Percentiles rank a stretch among this genome's conserved stretches.
phyloP scores from a whole-genome alignment of 257 asterid genomes.

The Fraxinus americana region DNA sequence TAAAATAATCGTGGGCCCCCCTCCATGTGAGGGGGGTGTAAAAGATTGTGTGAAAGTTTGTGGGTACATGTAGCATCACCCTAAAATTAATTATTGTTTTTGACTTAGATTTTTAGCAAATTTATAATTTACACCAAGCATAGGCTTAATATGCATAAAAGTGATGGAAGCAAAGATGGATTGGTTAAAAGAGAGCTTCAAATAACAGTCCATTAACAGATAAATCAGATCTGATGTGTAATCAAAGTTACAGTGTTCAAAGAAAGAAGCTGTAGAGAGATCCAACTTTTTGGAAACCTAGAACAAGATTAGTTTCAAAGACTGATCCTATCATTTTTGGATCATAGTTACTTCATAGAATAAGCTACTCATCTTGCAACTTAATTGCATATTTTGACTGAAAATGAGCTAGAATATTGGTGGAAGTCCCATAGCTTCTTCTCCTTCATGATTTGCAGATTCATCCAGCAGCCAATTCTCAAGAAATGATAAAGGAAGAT shows the following conservation, averaged over 20 bases:
- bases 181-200: not conserved
- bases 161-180: not conserved
- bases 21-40: no score
- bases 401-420: slow-evolving; percentile 49
- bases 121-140: no score
- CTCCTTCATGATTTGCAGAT: slow-evolving; percentile 51
- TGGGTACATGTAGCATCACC: no score
- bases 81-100: no score
- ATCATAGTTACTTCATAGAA: not conserved
- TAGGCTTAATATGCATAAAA: not conserved
- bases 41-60: no score
- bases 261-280: slow-evolving; percentile 8
- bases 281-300: slow-evolving; percentile 65
- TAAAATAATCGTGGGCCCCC: no score
- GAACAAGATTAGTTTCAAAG: slow-evolving; percentile 28
- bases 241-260: slow-evolving; percentile 31
- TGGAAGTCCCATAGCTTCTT: slow-evolving; percentile 59
- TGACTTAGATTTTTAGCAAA: no score
- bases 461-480: slow-evolving; percentile 94
- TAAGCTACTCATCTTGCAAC: slow-evolving; percentile 8
- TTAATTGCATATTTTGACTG: not conserved
- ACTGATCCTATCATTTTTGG: slow-evolving; percentile 22
- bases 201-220: slow-evolving; percentile 2
- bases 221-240: not conserved
- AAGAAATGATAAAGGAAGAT: slow-evolving; percentile 71